Evolutionary conservation across 768 basidiomycete species (phyloP).

Genomic region (Mycena galopus): DNA sequence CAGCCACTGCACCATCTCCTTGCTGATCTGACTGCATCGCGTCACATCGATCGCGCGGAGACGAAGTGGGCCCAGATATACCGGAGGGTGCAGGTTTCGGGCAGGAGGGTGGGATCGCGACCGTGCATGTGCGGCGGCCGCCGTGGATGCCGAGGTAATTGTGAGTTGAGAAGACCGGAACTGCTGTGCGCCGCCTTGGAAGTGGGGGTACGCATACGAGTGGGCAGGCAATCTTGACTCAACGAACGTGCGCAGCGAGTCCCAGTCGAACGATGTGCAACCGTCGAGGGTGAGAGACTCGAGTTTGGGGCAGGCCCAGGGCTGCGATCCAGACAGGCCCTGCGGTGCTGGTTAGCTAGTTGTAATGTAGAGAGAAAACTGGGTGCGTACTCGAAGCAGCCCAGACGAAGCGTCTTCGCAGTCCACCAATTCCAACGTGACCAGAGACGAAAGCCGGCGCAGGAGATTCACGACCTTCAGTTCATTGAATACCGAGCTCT

Average conservation of each 20-base stretch:
- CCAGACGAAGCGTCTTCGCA: slow-evolving; percentile 80
- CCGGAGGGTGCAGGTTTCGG: slow-evolving; percentile 45
- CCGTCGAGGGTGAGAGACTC: slow-evolving; percentile 77
- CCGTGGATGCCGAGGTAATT: slow-evolving; percentile 65
- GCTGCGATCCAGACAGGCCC: slow-evolving; percentile 75
- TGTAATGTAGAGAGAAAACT: slow-evolving; percentile 1
- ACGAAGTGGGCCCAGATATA: slow-evolving; percentile 58
- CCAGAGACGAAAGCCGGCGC: slow-evolving; percentile 72
- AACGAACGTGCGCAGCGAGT: slow-evolving; percentile 78
- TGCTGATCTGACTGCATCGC: slow-evolving; percentile 84
- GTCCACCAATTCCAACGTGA: slow-evolving; percentile 80
- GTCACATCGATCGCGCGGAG: slow-evolving; percentile 78
- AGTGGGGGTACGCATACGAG: slow-evolving; percentile 60
- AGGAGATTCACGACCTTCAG: slow-evolving; percentile 76
- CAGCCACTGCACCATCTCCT: slow-evolving; percentile 90
- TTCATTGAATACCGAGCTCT: slow-evolving; percentile 83
- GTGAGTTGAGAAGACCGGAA: slow-evolving; percentile 41
- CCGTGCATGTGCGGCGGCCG: slow-evolving; percentile 64
- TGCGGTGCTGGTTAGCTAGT: slow-evolving; percentile 45
- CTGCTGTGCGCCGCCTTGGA: slow-evolving; percentile 51
- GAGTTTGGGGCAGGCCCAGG: slow-evolving; percentile 83
- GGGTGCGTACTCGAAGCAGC: slow-evolving; percentile 60
- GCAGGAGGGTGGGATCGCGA: slow-evolving; percentile 52
- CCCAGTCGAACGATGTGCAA: slow-evolving; percentile 84
- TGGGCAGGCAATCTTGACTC: slow-evolving; percentile 76